phyloP scores from a whole-genome alignment of 2,329 filamentous ascomycete genomes.

The Esteya vermicola region DNA sequence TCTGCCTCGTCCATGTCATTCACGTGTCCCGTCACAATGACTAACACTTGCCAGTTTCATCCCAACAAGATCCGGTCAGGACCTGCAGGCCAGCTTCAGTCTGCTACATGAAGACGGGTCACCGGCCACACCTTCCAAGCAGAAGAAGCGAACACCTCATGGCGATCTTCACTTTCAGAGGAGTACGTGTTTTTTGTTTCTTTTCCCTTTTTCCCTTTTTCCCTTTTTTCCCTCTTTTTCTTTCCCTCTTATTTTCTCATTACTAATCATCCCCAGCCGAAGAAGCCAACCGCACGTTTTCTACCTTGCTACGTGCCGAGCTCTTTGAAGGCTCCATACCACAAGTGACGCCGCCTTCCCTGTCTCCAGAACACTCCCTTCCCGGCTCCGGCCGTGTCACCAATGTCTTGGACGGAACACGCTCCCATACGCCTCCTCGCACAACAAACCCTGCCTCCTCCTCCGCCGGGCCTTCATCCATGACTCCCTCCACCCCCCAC shows the following conservation, averaged over 20 bases:
- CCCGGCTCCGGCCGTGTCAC: conserved; percentile 36
- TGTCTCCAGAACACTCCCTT: conserved; percentile 44
- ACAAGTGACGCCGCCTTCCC: conserved; percentile 53
- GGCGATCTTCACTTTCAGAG: conserved; percentile 90
- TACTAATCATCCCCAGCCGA: conserved; percentile 43
- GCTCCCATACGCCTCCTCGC: conserved; percentile 65
- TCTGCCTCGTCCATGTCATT: no score
- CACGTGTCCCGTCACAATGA: no score
- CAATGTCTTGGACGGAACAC: conserved; percentile 48
- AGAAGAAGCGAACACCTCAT: conserved; percentile 72
- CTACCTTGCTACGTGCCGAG: conserved; percentile 73
- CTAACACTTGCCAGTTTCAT: conserved; percentile 55
- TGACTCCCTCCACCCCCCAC: conserved; percentile 89
- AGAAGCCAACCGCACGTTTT: conserved; percentile 90
- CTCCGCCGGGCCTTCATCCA: conserved; percentile 45
- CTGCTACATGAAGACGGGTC: conserved; percentile 86
- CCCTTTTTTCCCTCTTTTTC: not conserved
- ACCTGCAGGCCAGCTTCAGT: conserved; percentile 85
- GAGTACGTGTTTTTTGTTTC: conserved; percentile 39
- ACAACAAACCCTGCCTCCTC: conserved; percentile 6
- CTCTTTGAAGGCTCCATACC: conserved; percentile 86
- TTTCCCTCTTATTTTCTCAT: not conserved
- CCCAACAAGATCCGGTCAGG: conserved; percentile 82
- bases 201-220: no score
- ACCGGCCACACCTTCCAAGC: conserved; percentile 75